A percentile compares a stretch with the other conserved stretches of the same genome.
Conservation (phyloP, 192 early-diverging fungal genomes). For the Rhizophagus sp. region DNA sequence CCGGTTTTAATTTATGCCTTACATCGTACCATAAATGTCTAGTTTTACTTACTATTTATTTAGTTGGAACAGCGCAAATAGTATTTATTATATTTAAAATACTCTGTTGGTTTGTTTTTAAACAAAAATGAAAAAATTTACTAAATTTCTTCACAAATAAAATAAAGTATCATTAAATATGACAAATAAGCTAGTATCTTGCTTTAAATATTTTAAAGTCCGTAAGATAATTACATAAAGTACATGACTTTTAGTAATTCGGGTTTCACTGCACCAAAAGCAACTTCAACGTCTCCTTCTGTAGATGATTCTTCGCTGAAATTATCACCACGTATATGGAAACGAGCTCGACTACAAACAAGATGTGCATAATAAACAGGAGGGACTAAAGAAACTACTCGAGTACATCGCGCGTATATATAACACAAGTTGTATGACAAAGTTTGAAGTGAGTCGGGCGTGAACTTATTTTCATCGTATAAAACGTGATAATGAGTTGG, state of each 20-base stretch:
- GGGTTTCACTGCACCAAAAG: constrained; percentile 37
- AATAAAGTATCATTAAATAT: too few relatives aligned
- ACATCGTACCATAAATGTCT: too few relatives aligned
- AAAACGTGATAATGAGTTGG: constrained; percentile 93
- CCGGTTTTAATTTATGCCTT: too few relatives aligned
- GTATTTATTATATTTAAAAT: too few relatives aligned
- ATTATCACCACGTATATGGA: constrained; percentile 67
- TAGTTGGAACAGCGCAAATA: too few relatives aligned
- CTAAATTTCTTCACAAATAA: too few relatives aligned
- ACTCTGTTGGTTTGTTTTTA: too few relatives aligned
- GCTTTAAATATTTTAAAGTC: too few relatives aligned
- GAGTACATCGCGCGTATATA: constrained; percentile 84
- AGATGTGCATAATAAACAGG: constrained; percentile 94
- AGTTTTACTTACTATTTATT: too few relatives aligned
- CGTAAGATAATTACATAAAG: neutral
- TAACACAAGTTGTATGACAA: constrained; percentile 91
- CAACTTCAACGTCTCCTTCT: constrained; percentile 1
- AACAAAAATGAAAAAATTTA: too few relatives aligned
- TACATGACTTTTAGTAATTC: constrained; percentile 35
- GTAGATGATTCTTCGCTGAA: constrained; percentile 39
- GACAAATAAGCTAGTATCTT: too few relatives aligned
- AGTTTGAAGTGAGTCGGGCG: constrained; percentile 62
- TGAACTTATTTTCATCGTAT: constrained; percentile 65
- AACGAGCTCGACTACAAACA: constrained; percentile 83
- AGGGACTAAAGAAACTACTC: constrained; percentile 81